A percentile compares a stretch with the other conserved stretches of the same genome.
Evolutionary conservation across 441 rosid species (phyloP).

Genomic region (Euphorbia neoarborescens): DNA sequence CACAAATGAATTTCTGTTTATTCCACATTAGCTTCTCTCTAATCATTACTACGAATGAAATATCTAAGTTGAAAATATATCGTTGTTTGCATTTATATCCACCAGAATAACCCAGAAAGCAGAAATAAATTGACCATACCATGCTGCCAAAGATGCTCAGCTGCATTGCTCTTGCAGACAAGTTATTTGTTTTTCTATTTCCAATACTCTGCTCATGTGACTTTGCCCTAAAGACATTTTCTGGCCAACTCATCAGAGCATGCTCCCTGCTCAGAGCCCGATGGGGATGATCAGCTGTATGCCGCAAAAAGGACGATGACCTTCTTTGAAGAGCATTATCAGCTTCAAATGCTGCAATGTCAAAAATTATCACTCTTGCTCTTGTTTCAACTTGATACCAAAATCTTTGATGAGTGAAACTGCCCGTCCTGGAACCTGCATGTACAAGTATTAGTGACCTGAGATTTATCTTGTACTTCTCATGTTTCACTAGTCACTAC

Average conservation of each 20-base stretch:
- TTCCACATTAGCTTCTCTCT: neutral
- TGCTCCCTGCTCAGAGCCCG: constrained; percentile 52
- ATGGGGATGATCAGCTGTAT: constrained; percentile 42
- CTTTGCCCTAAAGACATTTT: constrained; percentile 30
- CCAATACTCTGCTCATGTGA: constrained; percentile 22
- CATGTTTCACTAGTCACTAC: neutral
- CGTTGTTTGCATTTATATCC: neutral
- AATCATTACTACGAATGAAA: neutral
- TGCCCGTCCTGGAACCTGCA: constrained; percentile 34
- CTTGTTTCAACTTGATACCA: constrained; percentile 57
- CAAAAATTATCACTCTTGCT: constrained; percentile 64
- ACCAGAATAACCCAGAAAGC: neutral
- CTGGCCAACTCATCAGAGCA: constrained; percentile 75
- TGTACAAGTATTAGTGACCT: constrained; percentile 11
- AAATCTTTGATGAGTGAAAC: constrained; percentile 52
- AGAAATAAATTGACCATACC: constrained; percentile 31
- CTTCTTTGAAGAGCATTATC: constrained; percentile 32
- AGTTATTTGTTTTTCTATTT: constrained; percentile 31
- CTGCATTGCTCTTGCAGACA: constrained; percentile 67
- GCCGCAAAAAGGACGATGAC: constrained; percentile 43
- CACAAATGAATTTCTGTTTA: neutral
- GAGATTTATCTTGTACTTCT: neutral
- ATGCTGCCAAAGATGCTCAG: constrained; percentile 65
- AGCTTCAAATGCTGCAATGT: constrained; percentile 50
- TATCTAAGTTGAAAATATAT: neutral